phyloP scores from a whole-genome alignment of 2,329 filamentous ascomycete genomes.

The Monosporascus sp. region DNA sequence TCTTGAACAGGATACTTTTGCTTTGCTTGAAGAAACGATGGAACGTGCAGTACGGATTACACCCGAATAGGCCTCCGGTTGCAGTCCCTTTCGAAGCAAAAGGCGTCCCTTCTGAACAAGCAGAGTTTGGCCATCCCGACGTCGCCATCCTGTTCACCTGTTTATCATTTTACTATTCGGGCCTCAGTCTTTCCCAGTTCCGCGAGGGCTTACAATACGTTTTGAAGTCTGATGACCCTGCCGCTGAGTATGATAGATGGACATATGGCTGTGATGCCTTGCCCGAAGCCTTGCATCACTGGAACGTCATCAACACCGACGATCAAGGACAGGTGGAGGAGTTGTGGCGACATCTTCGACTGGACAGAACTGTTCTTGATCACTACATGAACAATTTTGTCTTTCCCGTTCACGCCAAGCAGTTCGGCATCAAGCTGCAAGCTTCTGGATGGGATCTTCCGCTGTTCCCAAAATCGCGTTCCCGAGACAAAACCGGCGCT shows the following conservation, averaged over 20 bases:
- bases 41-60: conserved; percentile 62
- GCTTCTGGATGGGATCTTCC: conserved; percentile 65
- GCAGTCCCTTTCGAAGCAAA: conserved; percentile 65
- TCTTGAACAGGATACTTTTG: conserved; percentile 54
- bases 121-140: conserved; percentile 65
- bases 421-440: conserved; percentile 59
- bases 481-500: conserved; percentile 12
- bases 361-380: conserved; percentile 46
- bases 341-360: conserved; percentile 44
- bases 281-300: conserved; percentile 41
- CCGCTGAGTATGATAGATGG: conserved; percentile 49
- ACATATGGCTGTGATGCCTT: conserved; percentile 30
- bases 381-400: conserved; percentile 59
- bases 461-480: conserved; percentile 25
- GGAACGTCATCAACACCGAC: conserved; percentile 53
- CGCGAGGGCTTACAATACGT: conserved; percentile 43
- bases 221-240: conserved; percentile 49
- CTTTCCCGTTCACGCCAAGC: conserved; percentile 58
- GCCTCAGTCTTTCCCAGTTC: conserved; percentile 45
- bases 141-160: conserved; percentile 61
- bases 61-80: conserved; percentile 49
- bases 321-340: conserved; percentile 45
- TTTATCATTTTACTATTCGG: conserved; percentile 61
- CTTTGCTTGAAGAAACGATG: conserved; percentile 57
- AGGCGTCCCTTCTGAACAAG: conserved; percentile 53